These are phyloP conservation scores for Mycosphaerella sp. DNA, from an alignment of 2,329 filamentous ascomycete species.

Conservation along the genomic window DNA sequence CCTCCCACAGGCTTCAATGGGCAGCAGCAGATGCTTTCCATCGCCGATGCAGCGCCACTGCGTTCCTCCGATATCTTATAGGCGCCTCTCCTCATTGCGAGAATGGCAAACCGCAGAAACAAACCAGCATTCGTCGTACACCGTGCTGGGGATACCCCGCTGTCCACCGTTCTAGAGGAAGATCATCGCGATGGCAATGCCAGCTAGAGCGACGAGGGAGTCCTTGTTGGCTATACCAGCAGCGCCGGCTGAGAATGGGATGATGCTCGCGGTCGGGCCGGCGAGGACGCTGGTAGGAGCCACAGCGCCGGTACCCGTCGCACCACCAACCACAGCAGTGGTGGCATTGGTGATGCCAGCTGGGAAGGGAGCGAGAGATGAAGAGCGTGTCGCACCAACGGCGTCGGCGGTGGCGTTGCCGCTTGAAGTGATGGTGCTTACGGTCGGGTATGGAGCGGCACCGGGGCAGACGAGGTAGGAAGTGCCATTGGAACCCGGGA, in stretches of 20 bases:
- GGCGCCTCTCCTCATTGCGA: too few relatives aligned
- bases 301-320: background rate
- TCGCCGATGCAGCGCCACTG: too few relatives aligned
- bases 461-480: constrained; percentile 9
- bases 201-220: constrained; percentile 4
- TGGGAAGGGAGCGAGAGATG: background rate
- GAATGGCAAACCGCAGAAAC: background rate
- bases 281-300: background rate
- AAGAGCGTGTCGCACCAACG: constrained; percentile 1
- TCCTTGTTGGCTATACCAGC: constrained; percentile 1
- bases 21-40: too few relatives aligned
- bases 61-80: too few relatives aligned
- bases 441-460: constrained; percentile 8
- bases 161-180: background rate
- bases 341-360: constrained; percentile 1
- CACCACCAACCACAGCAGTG: background rate
- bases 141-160: too few relatives aligned
- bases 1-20: too few relatives aligned
- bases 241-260: constrained; percentile 5
- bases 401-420: constrained; percentile 8
- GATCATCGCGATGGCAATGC: constrained; percentile 4
- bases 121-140: background rate
- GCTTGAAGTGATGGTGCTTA: constrained; percentile 4
- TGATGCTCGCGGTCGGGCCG: constrained; percentile 1
- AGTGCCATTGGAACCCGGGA: constrained; percentile 3